Percentiles rank a stretch among this genome's conserved stretches.
phyloP scores from a whole-genome alignment of 1,284 basidiomycete genomes.

The Afroboletus lepidellus region DNA sequence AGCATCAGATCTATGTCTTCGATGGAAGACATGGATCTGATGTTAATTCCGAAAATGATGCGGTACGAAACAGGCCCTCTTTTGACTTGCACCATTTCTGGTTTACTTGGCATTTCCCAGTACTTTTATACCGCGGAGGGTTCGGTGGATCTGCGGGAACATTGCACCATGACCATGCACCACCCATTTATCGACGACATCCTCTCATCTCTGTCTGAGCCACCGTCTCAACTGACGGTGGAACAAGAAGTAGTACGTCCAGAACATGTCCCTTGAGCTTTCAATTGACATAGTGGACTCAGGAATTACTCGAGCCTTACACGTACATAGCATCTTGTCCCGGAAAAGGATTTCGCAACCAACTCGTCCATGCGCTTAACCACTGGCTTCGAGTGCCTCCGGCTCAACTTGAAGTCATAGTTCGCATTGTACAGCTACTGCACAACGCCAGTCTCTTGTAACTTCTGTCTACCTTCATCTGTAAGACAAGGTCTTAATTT shows the following conservation, averaged over 20 bases:
- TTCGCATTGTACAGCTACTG: constrained; percentile 83
- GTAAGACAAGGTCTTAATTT: not conserved
- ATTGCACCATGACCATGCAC: constrained; percentile 22
- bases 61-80: not conserved
- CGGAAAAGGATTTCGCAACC: constrained; percentile 91
- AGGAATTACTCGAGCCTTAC: constrained; percentile 83
- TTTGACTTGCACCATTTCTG: constrained; percentile 2
- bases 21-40: constrained; percentile 5
- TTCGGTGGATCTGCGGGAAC: not conserved
- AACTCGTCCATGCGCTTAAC: constrained; percentile 93
- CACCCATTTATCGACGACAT: constrained; percentile 26
- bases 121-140: constrained; percentile 12
- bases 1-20: too few relatives aligned
- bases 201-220: constrained; percentile 19
- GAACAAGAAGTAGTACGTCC: constrained; percentile 24
- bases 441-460: constrained; percentile 82
- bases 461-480: not conserved
- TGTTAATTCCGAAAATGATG: constrained; percentile 4
- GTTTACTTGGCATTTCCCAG: constrained; percentile 1
- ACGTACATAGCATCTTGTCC: constrained; percentile 83
- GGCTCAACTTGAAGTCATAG: constrained; percentile 71
- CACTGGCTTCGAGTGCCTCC: constrained; percentile 83
- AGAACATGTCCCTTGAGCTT: not conserved
- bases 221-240: constrained; percentile 9
- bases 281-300: not conserved